Base-by-base conservation (phyloP, 768 basidiomycete species). In the Naganishia kalamii region DNA sequence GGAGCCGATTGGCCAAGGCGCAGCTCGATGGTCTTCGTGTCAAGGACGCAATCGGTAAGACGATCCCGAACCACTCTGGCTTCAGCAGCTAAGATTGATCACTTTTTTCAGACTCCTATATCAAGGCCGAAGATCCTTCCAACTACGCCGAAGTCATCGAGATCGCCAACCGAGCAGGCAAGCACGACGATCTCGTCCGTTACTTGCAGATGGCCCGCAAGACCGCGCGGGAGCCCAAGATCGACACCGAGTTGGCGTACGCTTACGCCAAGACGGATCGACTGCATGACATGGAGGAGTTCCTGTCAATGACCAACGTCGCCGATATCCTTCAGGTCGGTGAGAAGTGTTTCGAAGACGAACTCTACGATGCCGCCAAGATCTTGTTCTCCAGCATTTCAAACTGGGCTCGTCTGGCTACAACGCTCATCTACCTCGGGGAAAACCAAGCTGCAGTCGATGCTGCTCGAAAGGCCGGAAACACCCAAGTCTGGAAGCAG, bases 401-500 rank as follows among this genome's bases (percentile, higher is more conserved):
- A 0, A 99, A 99, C 80, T 99, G 93, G 92, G 96, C 96, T 47
- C 86, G 96, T 66, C 82, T 99, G 67, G 96, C 96, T 0, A 99
- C 96, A 1, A 99, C 96, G 10, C 85, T 98, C 73, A 97, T 99
- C 75, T 99, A 99, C 80, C 84, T 99, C 46, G 90, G 91, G 43
- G 94, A 99, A 80, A 96, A 97, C 76, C 96, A 98, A 78, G 86
- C 91, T 54, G 96, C 96, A 23, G 96, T 99, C 12, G 96, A 99
- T 79, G 96, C 94, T 70, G 96, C 96, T n/a, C 84, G 96, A 62
- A 99, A 99, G 78, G 96, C 96, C 15, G 96, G 96, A 12, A 98
- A 98, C 74, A 99, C 96, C 5, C 94, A 98, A 80, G 96, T 98
- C n/a, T 99, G 96, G 96, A 98, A 97, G 80, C 96, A 98, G 77